Base-by-base conservation (phyloP, 352 stramenopile genomes). In the Ophiocytium majus region DNA sequence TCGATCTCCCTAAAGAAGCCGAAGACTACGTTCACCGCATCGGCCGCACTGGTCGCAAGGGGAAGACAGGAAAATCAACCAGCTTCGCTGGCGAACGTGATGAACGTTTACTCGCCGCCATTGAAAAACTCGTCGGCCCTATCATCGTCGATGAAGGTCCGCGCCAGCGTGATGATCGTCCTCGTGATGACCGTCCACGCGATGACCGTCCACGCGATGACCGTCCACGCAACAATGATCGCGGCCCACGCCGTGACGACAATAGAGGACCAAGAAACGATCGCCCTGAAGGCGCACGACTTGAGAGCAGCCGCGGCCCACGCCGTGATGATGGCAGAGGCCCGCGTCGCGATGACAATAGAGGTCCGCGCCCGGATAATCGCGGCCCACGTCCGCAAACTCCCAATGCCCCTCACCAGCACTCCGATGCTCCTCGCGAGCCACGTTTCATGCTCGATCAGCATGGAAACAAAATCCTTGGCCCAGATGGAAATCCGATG, bases 81-180 rank as follows among this genome's bases (percentile, higher is more conserved):
- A 98, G 95, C 79, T 96, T 99, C 82, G 92, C 99, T 33, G 99
- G 96, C 1, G 96, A 99, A 81, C 91, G 95, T 76, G 97, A 99
- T 17, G 17, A 79, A 23, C 31, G 17, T 14, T 23, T 19, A n/a
- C 28, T 79, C 17, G 35, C 14, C n/a, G 74, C 28, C 14, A 79
- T 79, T 79, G 74, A 33, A 50, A 79, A 79, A 79, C 31, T 79
- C n/a, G 57, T 23, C 57, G 57, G 57, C 23, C 23, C 19, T 23
- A 71, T 28, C 28, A 23, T 23, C 19, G 57, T 23, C 28, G 57
- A 28, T 23, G 28, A 28, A 71, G 57, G 28, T 28, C 57, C 23
- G 57, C 57, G 57, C 28, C 57, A 71, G 57, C 23, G 57, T 23
- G 28, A 71, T 71, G 57, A 71, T 71, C 19, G 57, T 23, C 57